Evolutionary conservation across 2,329 filamentous ascomycete genomes (phyloP).

Genomic region (Phyllosticta paracitricarpa): DNA sequence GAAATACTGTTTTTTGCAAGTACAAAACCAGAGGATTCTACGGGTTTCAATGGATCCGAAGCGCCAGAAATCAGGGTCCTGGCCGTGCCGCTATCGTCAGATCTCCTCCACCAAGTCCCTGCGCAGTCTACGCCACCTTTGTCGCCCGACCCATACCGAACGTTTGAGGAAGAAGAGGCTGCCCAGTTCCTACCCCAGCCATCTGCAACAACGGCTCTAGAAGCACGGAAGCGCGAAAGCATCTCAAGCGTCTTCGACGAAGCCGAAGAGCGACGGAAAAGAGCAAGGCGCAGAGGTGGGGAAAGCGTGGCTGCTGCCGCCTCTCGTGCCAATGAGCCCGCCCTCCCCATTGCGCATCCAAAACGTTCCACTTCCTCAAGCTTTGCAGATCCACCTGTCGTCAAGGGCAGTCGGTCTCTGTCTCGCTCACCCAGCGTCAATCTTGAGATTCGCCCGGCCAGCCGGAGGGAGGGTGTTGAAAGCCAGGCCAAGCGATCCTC

Average conservation of each 20-base stretch:
- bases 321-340: conserved; percentile 19
- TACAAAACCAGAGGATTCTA: conserved; percentile 9
- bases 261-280: conserved; percentile 33
- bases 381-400: neutral
- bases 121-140: conserved; percentile 15
- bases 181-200: conserved; percentile 23
- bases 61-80: neutral
- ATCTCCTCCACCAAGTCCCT: conserved; percentile 24
- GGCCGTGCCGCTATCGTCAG: conserved; percentile 35
- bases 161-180: neutral
- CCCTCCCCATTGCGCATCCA: neutral
- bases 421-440: conserved; percentile 7
- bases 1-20: conserved; percentile 39
- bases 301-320: conserved; percentile 35
- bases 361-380: neutral
- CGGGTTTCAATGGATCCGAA: neutral
- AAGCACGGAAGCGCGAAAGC: conserved; percentile 32
- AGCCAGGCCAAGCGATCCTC: conserved; percentile 21
- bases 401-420: conserved; percentile 7
- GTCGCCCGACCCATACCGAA: conserved; percentile 13
- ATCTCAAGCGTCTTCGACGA: conserved; percentile 37
- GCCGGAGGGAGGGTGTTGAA: neutral
- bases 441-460: neutral
- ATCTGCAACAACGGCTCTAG: conserved; percentile 14
- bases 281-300: conserved; percentile 33